These are phyloP conservation scores for Asterionellopsis glacialis DNA, from an alignment of 108 stramenopile genomes.

Conservation along the genomic window DNA sequence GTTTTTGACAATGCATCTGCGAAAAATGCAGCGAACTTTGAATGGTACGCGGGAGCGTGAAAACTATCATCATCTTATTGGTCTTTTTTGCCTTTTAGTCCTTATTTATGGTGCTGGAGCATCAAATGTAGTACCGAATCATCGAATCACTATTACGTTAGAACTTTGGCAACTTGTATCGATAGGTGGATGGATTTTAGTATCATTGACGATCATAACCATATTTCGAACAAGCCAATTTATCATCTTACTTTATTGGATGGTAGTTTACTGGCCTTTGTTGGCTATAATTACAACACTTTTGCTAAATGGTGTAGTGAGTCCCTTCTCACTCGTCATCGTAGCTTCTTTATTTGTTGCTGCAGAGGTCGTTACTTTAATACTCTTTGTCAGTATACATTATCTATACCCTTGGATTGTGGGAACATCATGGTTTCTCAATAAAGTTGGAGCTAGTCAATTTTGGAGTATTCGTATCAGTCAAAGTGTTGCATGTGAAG, in stretches of 20 bases:
- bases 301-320: conserved; percentile 6
- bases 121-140: no score
- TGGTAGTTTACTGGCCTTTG: conserved; percentile 41
- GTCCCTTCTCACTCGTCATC: not conserved
- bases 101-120: not conserved
- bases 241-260: conserved; percentile 28
- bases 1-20: conserved; percentile 32
- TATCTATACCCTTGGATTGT: conserved; percentile 33
- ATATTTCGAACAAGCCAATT: conserved; percentile 16
- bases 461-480: conserved; percentile 21
- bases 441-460: conserved; percentile 10
- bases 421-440: conserved; percentile 24
- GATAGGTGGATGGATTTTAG: conserved; percentile 18
- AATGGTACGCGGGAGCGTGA: conserved; percentile 20
- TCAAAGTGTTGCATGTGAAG: conserved; percentile 2
- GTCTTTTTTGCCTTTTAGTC: conserved; percentile 12
- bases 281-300: conserved; percentile 11
- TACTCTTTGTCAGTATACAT: conserved; percentile 15
- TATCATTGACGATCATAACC: conserved; percentile 16
- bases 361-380: conserved; percentile 18
- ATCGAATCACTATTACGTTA: no score
- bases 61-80: conserved; percentile 7
- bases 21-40: conserved; percentile 25
- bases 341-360: conserved; percentile 19
- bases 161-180: not conserved